Conservation (phyloP, 2,329 filamentous ascomycete genomes). For the Sporothrix schenckii region DNA sequence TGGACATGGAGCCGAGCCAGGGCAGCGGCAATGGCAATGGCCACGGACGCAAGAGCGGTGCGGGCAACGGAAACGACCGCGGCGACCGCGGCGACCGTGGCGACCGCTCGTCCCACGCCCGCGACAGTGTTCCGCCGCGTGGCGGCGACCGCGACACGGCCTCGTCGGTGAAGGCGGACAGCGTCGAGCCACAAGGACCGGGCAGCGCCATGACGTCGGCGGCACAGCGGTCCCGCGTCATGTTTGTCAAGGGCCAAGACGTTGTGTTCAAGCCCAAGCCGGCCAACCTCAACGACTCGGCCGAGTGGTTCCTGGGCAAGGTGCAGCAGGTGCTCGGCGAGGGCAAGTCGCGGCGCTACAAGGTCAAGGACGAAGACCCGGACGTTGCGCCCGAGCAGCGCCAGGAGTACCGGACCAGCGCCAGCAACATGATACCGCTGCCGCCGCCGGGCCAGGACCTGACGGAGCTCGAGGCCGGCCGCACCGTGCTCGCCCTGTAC, state of each 20-base stretch:
- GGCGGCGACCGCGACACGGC: constrained; percentile 53
- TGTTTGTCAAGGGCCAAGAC: constrained; percentile 64
- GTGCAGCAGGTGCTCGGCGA: constrained; percentile 76
- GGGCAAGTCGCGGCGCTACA: constrained; percentile 75
- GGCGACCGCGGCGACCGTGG: constrained; percentile 37
- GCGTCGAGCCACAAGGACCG: constrained; percentile 55
- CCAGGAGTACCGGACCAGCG: constrained; percentile 70
- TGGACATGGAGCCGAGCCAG: constrained; percentile 46
- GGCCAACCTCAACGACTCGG: constrained; percentile 51
- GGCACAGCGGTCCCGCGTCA: constrained; percentile 54
- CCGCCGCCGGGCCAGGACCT: constrained; percentile 60
- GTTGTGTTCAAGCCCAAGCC: constrained; percentile 68
- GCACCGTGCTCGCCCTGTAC: constrained; percentile 75
- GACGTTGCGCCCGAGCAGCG: constrained; percentile 65
- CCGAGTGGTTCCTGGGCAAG: constrained; percentile 75
- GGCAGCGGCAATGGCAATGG: constrained; percentile 41
- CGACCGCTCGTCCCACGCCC: constrained; percentile 42
- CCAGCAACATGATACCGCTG: constrained; percentile 76
- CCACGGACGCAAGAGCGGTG: constrained; percentile 1
- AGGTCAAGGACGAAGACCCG: constrained; percentile 77
- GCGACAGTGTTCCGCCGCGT: constrained; percentile 45
- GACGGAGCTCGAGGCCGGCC: constrained; percentile 66
- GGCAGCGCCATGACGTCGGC: constrained; percentile 42
- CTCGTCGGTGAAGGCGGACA: constrained; percentile 60
- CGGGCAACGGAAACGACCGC: constrained; percentile 34